Conservation (phyloP, 139 green algal genomes). For the Chlamydomonas asymmetrica region DNA sequence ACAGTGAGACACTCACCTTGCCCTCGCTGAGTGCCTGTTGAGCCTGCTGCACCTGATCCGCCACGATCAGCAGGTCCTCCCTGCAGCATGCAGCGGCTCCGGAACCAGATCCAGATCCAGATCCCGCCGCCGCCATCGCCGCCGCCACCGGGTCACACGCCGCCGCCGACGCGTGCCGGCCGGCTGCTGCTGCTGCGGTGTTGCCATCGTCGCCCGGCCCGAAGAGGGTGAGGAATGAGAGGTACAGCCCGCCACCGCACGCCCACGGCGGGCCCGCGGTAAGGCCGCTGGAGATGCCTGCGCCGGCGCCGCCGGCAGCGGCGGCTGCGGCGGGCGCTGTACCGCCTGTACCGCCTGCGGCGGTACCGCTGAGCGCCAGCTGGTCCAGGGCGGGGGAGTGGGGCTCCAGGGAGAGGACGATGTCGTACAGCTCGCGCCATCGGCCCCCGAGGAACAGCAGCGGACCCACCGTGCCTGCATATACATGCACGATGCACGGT, state of each 20-base stretch:
- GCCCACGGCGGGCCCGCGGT: conserved; percentile 8
- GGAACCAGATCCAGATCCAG: neutral
- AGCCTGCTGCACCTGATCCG: conserved; percentile 15
- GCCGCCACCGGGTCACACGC: conserved; percentile 5
- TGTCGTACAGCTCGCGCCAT: neutral
- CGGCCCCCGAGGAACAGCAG: conserved; percentile 14
- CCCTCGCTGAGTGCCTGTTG: neutral
- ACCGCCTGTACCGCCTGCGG: too few relatives aligned
- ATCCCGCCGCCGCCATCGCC: neutral
- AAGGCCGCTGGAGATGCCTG: too few relatives aligned
- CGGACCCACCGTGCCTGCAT: neutral
- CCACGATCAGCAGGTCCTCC: neutral
- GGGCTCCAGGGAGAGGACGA: neutral
- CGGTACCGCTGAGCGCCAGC: too few relatives aligned
- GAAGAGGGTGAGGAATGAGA: conserved; percentile 15
- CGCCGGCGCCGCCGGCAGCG: too few relatives aligned
- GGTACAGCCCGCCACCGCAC: conserved; percentile 20
- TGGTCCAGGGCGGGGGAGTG: conserved; percentile 1
- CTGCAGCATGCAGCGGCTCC: neutral
- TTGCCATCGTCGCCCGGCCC: too few relatives aligned
- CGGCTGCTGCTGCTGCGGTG: too few relatives aligned
- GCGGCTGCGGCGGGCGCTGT: too few relatives aligned
- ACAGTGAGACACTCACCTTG: neutral
- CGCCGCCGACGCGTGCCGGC: too few relatives aligned
- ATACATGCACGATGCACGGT: too few relatives aligned